Evolutionary conservation across 2,329 filamentous ascomycete genomes (phyloP), one percentile per base, ranked within the genome.

Genomic region (Mariannaea elegans): DNA sequence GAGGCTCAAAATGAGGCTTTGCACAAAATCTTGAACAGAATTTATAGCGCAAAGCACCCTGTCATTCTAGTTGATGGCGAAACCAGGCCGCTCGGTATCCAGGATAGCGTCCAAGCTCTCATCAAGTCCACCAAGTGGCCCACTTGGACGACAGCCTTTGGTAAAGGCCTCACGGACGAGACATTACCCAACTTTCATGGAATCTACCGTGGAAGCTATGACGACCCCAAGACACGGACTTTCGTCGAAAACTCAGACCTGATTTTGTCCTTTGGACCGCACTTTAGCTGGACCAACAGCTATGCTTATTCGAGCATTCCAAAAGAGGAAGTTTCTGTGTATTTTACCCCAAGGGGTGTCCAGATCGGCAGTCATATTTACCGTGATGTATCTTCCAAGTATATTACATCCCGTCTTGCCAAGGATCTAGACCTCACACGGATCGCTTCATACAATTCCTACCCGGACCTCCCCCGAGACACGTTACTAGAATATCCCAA

Each of bases 21-120:
- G 2, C 63, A 66, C 2, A 67, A 62, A 4, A 69, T 83, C 7
- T 42, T 84, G 74, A 31, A 58, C 1, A 76, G 73, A n/a, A 75
- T 86, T 0, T 77, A 82, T 42, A 62, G 67, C 0, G 77, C 82
- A 2, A 79, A 81, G 44, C 77, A 78, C 32, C 84, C 84, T 0
- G 65, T 82, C 38, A 82, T 87, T 48, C 62, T 85, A 2, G 79
- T 84, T 1, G 84, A 87, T 61, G 83, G 83, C 3, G 79, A 84
- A 59, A 78, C 76, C n/a, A 72, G 78, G 47, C 68, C 76, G 0
- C 70, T 81, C 23, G 75, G 75, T 13, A 77, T 83, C 32, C 64
- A 77, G 0, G 69, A 78, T 0, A 72, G 78, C 3, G 72, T 83
- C 1, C 74, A 83, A 52, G 62, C 74, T 7, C 69, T 86, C 12